Base-by-base conservation (phyloP, 306 rosid genomes). In the Canavalia gladiata region DNA sequence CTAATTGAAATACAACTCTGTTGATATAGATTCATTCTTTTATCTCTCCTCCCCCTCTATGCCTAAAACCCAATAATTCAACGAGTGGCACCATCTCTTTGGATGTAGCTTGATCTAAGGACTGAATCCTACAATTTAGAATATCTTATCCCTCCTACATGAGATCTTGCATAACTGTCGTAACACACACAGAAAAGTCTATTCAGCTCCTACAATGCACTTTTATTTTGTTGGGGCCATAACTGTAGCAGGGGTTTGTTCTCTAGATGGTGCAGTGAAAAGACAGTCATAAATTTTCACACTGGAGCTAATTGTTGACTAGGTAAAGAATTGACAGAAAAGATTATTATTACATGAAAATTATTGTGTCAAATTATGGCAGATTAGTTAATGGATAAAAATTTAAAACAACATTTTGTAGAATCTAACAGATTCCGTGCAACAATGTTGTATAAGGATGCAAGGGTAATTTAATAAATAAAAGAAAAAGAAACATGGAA, bases 271-370 rank as follows among this genome's bases (percentile, higher is more conserved):
- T 59, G 52, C 30, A 79, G 13, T 2, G 35, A 25, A 1, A 60
- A 58, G n/a, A 57, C 8, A 6, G 9, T 59, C 52, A 80, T 11
- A 18, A 49, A 37, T 46, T 35, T 25, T 49, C 56, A 59, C 35
- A 29, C 42, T 7, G 33, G 33, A 57, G 43, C 30, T 45, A 54
- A 79, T 78, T 68, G 28, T 52, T 65, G 56, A 58, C 65, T 58
- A 42, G 63, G 73, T 13, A 56, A 68, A 12, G 46, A 54, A 12
- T 57, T 8, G 49, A 49, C 30, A 39, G 7, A 12, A 25, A 54
- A 54, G 54, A 41, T 41, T 29, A 66, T 54, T 46, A 37, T 60
- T 80, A 35, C 35, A 79, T 42, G 49, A 49, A 45, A 92, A 84
- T 74, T 68, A 39, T 42, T 4, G 35, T 41, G 11, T 30, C 11